Evolutionary conservation across 73 alveolate genomes (phyloP).

Genomic region (Breviolum minutum): DNA sequence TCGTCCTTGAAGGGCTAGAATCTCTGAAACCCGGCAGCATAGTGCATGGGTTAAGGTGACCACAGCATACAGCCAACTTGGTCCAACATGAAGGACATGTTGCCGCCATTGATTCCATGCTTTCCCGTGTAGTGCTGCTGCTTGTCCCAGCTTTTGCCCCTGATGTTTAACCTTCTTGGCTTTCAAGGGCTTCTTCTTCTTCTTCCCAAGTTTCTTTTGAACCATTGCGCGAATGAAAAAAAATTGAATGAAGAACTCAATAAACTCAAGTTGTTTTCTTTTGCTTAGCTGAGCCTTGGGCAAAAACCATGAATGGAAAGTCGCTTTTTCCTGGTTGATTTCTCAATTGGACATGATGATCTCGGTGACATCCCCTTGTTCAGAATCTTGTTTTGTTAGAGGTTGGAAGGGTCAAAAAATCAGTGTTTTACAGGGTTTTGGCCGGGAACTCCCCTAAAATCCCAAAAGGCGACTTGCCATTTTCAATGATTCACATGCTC

Average conservation of each 20-base stretch:
- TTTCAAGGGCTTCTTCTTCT: background rate
- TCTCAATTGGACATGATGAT: background rate
- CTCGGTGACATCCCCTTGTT: background rate
- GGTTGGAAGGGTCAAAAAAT: too few species aligned
- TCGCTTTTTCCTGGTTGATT: background rate
- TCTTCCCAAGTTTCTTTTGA: background rate
- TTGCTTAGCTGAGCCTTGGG: too few species aligned
- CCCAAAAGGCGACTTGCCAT: constrained; percentile 27
- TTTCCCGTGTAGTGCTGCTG: background rate
- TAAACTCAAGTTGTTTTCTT: background rate
- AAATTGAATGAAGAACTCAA: background rate
- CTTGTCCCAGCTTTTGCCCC: background rate
- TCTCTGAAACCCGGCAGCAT: background rate
- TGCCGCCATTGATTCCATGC: background rate
- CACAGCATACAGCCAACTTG: background rate
- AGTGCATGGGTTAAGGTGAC: background rate
- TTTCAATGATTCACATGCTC: background rate
- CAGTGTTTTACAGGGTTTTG: background rate
- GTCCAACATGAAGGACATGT: background rate
- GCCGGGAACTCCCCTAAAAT: background rate
- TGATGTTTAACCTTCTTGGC: background rate
- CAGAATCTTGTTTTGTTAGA: background rate
- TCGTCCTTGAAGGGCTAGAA: background rate
- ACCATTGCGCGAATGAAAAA: background rate
- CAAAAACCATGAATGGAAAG: background rate